Evolutionary conservation across 352 stramenopile genomes (phyloP), one percentile per base, ranked within the genome.

Genomic region (Blastocystis sp.): DNA sequence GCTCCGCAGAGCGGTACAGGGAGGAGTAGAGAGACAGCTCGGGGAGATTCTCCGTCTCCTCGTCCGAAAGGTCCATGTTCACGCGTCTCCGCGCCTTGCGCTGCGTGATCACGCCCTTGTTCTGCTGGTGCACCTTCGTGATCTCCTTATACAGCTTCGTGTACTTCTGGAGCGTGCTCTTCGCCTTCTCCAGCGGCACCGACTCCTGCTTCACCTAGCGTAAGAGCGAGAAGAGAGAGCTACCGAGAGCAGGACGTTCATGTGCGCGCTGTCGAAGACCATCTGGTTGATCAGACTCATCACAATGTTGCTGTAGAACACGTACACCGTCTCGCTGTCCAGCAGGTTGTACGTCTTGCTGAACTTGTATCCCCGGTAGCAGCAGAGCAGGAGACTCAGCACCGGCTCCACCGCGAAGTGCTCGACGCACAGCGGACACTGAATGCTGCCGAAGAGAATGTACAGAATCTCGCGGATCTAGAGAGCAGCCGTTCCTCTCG

Each of bases 301-400:
- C 1, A 78, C 67, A 11, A 78, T 48, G 24, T 51, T 78, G 36
- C 46, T 46, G 24, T 78, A 78, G n/a, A 78, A 78, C n/a, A 78
- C 67, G 21, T 78, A 38, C 0, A 38, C 9, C 14, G 21, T 46
- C 24, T 42, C 27, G 36, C 29, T 21, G 4, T 11, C 29, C 8
- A 78, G 32, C 21, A 78, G 48, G 18, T 61, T 27, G 24, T 59
- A 51, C 38, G 56, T 40, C 34, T 38, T 56, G 24, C 67, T 36
- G 4, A 59, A 27, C 24, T 61, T 11, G 38, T 78, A 78, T 16
- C 67, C 38, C 7, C 36, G n/a, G 14, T 46, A 78, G 24, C 34
- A 48, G 27, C 67, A 40, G 0, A 56, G 24, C 8, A 78, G 11
- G 8, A 78, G 24, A 16, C 7, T 24, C 42, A 78, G 40, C 14